A percentile compares a stretch with the other conserved stretches of the same genome.
Conservation (phyloP, 495 filamentous ascomycete species). For the Glonium stellatum region DNA sequence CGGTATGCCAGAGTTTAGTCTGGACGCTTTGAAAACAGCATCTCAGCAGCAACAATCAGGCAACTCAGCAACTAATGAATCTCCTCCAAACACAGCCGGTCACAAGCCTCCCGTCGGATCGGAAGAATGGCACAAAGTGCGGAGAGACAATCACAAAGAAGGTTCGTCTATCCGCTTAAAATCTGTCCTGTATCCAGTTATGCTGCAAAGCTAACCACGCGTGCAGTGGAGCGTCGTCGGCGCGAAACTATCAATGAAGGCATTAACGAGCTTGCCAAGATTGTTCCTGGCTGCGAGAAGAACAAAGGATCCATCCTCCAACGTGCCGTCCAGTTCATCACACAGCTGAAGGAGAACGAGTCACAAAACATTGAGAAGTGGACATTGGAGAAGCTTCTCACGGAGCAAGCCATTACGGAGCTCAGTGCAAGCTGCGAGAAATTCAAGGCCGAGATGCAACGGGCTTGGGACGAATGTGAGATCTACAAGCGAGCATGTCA, state of each 20-base stretch:
- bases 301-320: constrained; percentile 97
- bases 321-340: constrained; percentile 89
- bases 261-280: constrained; percentile 96
- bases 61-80: constrained; percentile 43
- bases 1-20: constrained; percentile 29
- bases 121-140: constrained; percentile 95
- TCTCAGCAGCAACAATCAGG: constrained; percentile 15
- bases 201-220: constrained; percentile 6
- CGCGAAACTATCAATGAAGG: constrained; percentile 99
- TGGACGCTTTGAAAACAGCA: constrained; percentile 27
- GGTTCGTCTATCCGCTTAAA: constrained; percentile 43
- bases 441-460: constrained; percentile 69
- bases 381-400: constrained; percentile 91
- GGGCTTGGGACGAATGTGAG: constrained; percentile 66
- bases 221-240: constrained; percentile 84
- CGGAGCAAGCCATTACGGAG: constrained; percentile 88
- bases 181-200: constrained; percentile 26
- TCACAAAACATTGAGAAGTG: constrained; percentile 90
- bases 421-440: constrained; percentile 84
- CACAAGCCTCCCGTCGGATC: constrained; percentile 85
- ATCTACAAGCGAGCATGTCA: constrained; percentile 81
- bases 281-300: constrained; percentile 96
- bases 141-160: constrained; percentile 99
- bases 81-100: constrained; percentile 36
- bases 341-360: constrained; percentile 89